Evolutionary conservation across 371 early-diverging fungal species (phyloP).

Genomic region (Mucor racemosus): DNA sequence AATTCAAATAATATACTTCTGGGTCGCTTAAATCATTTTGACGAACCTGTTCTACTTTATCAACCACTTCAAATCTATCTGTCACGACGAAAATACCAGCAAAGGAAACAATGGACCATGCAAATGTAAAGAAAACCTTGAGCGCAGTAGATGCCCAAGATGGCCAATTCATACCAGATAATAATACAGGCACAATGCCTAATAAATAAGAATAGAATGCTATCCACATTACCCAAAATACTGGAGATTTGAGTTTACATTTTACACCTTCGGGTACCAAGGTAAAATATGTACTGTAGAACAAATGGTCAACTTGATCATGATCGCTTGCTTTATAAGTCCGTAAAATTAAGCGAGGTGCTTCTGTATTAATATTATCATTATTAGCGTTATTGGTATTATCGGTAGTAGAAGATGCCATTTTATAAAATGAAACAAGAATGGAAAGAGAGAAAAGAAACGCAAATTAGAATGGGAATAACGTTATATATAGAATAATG

Average conservation of each 20-base stretch:
- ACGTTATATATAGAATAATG: background rate
- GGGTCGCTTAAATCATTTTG: slow-evolving; percentile 53
- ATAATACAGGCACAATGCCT: slow-evolving; percentile 33
- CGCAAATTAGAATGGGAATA: background rate
- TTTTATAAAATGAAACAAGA: background rate
- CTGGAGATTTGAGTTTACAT: slow-evolving; percentile 42
- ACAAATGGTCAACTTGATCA: slow-evolving; percentile 38
- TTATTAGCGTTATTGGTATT: background rate
- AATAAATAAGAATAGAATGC: slow-evolving; percentile 39
- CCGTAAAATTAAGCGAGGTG: slow-evolving; percentile 39
- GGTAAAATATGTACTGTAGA: slow-evolving; percentile 40
- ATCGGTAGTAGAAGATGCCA: background rate
- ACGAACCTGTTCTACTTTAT: slow-evolving; percentile 40
- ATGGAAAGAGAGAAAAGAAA: slow-evolving; percentile 4
- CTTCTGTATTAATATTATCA: background rate
- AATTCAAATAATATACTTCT: slow-evolving; percentile 48
- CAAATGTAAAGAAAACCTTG: slow-evolving; percentile 39
- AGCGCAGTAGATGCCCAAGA: slow-evolving; percentile 28
- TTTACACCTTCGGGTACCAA: slow-evolving; percentile 53
- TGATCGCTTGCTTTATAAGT: slow-evolving; percentile 42
- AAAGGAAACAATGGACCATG: slow-evolving; percentile 45
- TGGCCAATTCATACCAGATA: slow-evolving; percentile 33
- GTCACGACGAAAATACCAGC: slow-evolving; percentile 41
- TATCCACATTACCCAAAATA: slow-evolving; percentile 50
- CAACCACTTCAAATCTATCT: slow-evolving; percentile 44